These are phyloP conservation scores for Microdochium trichocladiopsis DNA, from an alignment of 2,329 filamentous ascomycete species.

Conservation along the genomic window DNA sequence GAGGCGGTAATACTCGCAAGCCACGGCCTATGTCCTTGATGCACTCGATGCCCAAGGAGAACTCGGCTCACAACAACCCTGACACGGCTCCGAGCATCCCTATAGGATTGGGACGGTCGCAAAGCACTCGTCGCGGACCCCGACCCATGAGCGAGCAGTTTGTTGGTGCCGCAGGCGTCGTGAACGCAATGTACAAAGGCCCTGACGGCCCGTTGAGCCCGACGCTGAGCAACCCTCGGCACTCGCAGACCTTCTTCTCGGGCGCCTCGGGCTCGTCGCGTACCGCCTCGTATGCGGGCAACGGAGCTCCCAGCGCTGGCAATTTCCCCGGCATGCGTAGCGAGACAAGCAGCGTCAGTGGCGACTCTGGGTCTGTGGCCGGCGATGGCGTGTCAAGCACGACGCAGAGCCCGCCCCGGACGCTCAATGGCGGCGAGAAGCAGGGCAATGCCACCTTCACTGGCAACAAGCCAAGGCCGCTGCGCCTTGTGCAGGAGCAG, in stretches of 20 bases:
- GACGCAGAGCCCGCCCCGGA: constrained; percentile 44
- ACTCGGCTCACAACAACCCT: constrained; percentile 53
- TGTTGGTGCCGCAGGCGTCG: constrained; percentile 59
- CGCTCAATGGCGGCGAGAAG: constrained; percentile 40
- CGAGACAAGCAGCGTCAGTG: constrained; percentile 58
- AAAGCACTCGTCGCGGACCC: constrained; percentile 41
- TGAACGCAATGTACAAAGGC: constrained; percentile 86
- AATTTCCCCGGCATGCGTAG: constrained; percentile 70
- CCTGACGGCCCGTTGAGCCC: constrained; percentile 58
- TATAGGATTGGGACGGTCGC: constrained; percentile 48
- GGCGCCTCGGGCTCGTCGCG: constrained; percentile 12
- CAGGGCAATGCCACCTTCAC: constrained; percentile 43
- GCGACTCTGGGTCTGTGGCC: constrained; percentile 53
- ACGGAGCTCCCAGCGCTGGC: constrained; percentile 40
- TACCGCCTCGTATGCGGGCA: constrained; percentile 33
- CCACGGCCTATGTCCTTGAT: constrained; percentile 52
- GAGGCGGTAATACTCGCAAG: constrained; percentile 23
- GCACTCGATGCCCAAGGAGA: constrained; percentile 25
- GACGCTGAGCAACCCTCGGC: constrained; percentile 48
- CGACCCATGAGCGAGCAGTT: constrained; percentile 60
- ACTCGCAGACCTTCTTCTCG: constrained; percentile 58
- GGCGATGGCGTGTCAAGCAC: constrained; percentile 42
- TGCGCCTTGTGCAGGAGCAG: constrained; percentile 82
- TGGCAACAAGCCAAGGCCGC: constrained; percentile 72
- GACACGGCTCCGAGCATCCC: constrained; percentile 72